Base-by-base conservation (phyloP, 177 flowering plant species). In the Tripterygium wilfordii region DNA sequence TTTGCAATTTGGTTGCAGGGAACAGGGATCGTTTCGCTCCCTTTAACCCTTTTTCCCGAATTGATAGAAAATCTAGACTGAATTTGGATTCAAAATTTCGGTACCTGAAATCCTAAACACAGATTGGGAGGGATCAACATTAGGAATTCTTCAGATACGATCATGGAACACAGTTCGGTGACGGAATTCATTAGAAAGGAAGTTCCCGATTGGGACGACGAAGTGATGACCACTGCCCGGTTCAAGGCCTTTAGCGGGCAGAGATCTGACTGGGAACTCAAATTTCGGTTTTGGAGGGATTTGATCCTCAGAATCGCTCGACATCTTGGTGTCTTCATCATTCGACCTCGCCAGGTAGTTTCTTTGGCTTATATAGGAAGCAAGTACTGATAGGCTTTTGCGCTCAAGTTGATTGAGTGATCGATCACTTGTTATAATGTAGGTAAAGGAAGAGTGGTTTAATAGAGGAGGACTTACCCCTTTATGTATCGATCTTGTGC, bases 191-290 rank as follows among this genome's bases (percentile, higher is more conserved):
- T 91, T 10, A 54, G 63, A 43, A 39, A 40, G 27, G 70, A 79
- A 66, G 84, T 88, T 14, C 58, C 56, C 6, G 89, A 84, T 45
- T 92, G 98, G 98, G 94, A 88, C 54, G 94, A 92, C 29, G 91
- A 82, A 42, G 69, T 55, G 27, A 55, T 66, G 13, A 33, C 79
- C 7, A 63, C 69, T 5, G 83, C 91, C 4, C 54, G 96, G 45
- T 92, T 86, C 77, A 92, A 92, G 64, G 95, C 83, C 0, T 83
- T 92, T 24, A 83, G 90, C 47, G 97, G 97, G 2, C 98, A 84
- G 49, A 71, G 82, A 56, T 67, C 80, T 3, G 98, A 92, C 54
- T 89, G 96, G 96, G 87, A 92, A 60, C 61, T 78, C 33, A 76
- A 38, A 36, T 84, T 56, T 60, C 50, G 45, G 10, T 92, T 92